Base-by-base conservation (phyloP, 23 red algal species). In the Gracilariopsis chorda region DNA sequence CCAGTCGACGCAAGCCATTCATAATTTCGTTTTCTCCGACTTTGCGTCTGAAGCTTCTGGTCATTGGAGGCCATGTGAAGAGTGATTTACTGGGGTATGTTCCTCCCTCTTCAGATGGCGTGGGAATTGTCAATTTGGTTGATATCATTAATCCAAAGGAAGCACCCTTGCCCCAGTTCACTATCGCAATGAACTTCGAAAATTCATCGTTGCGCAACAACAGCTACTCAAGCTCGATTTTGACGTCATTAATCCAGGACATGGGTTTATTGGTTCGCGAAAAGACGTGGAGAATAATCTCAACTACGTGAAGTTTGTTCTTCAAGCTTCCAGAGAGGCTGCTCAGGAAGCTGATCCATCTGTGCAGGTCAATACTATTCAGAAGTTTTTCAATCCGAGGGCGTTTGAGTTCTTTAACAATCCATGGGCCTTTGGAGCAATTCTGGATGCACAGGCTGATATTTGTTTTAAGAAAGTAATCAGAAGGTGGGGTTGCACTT, bases 251-350 rank as follows among this genome's bases (percentile, higher is more conserved):
- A 65, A 32, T 21, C 55, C 80, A 25, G 80, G 80, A 27, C 80
- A 84, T 17, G 56, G 80, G 8, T 37, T 69, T 3, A 34, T 84
- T 7, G 80, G 80, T 23, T 30, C 37, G n/a, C 40, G 44, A 51
- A 34, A 36, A 19, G 80, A 84, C 37, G 80, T 84, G 19, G 21
- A 65, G 0, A 84, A 68, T 30, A 84, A 51, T 63, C 80, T 84
- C 12, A 37, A 84, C 12, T 84, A 84, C 25, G 51, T 57, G 10
- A 51, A 84, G 43, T 63, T 67, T 69, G 80, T 69, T 16, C 17
- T 84, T 10, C 27, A 67, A 33, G 56, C 60, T 13, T 52, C 56
- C 36, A 34, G 60, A 36, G 57, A 84, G 80, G 51, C 39, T 84
- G 80, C 43, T 9, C 47, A 65, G 23, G 80, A 84, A 37, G 35